These are phyloP conservation scores for Aspergillus caelatus DNA, from an alignment of 2,329 filamentous ascomycete genomes.

Conservation along the genomic window DNA sequence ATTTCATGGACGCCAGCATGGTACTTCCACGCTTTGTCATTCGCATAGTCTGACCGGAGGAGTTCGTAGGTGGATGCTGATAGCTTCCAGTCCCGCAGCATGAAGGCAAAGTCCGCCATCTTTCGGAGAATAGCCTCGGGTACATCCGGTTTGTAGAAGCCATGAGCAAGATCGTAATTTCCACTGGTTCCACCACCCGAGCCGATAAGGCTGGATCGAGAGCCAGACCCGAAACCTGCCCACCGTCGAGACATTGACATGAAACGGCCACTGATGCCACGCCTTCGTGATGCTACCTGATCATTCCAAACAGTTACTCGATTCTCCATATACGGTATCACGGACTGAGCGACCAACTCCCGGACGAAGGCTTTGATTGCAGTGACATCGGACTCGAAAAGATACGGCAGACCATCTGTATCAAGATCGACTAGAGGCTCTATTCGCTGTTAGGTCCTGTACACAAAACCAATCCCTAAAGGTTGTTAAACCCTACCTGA, in stretches of 20 bases:
- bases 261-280: constrained; percentile 89
- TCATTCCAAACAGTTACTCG: constrained; percentile 93
- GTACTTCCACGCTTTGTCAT: constrained; percentile 96
- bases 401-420: constrained; percentile 68
- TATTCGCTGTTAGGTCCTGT: constrained; percentile 20
- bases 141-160: constrained; percentile 81
- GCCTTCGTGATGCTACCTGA: constrained; percentile 85
- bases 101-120: constrained; percentile 91
- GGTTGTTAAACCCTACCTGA: constrained; percentile 50
- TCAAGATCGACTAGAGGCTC: constrained; percentile 61
- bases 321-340: constrained; percentile 95
- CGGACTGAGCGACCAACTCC: constrained; percentile 92
- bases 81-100: constrained; percentile 94
- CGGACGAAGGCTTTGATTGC: constrained; percentile 87
- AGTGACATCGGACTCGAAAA: constrained; percentile 90
- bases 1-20: constrained; percentile 95
- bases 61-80: constrained; percentile 91
- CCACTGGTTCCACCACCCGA: constrained; percentile 45
- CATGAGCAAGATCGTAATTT: constrained; percentile 77
- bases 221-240: constrained; percentile 74
- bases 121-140: constrained; percentile 92
- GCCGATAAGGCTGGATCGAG: constrained; percentile 59
- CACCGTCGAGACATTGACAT: constrained; percentile 92
- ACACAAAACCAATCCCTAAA: too few relatives aligned
- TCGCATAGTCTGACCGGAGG: constrained; percentile 82